Conservation (phyloP, 2,329 filamentous ascomycete genomes). For the Xylaria digitata region DNA sequence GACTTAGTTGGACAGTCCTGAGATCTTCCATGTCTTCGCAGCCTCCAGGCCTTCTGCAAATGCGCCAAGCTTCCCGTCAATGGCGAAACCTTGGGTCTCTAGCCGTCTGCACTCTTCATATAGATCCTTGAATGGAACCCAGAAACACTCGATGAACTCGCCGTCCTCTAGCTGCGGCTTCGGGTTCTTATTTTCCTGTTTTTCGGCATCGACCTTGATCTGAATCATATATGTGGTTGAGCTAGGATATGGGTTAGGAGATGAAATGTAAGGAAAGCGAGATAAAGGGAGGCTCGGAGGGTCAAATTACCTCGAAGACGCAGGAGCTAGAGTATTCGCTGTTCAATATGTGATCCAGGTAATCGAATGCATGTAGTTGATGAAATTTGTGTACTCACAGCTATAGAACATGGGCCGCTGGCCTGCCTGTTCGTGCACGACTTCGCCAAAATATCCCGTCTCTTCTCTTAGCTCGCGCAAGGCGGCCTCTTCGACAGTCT, state of each 20-base stretch:
- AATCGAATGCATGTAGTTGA: neutral
- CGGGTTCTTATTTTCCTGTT: slow-evolving; percentile 58
- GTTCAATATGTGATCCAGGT: slow-evolving; percentile 14
- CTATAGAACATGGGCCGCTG: slow-evolving; percentile 45
- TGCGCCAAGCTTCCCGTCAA: slow-evolving; percentile 49
- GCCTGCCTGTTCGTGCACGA: slow-evolving; percentile 44
- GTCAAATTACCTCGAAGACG: slow-evolving; percentile 45
- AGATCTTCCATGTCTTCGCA: slow-evolving; percentile 42
- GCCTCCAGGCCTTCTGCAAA: slow-evolving; percentile 50
- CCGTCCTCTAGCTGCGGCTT: slow-evolving; percentile 61
- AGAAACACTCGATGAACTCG: slow-evolving; percentile 65
- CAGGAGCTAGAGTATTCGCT: slow-evolving; percentile 40
- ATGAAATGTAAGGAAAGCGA: slow-evolving; percentile 5
- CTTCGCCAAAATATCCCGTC: slow-evolving; percentile 53
- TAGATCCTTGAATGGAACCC: slow-evolving; percentile 58
- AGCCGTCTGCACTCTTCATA: slow-evolving; percentile 58
- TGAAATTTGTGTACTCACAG: slow-evolving; percentile 39
- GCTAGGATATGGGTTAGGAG: slow-evolving; percentile 31
- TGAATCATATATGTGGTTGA: slow-evolving; percentile 53
- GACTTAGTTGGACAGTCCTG: neutral
- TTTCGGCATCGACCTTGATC: slow-evolving; percentile 58
- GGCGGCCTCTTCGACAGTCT: slow-evolving; percentile 53
- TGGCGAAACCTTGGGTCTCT: slow-evolving; percentile 51
- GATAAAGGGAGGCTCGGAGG: neutral
- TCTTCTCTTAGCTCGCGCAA: slow-evolving; percentile 54